Base-by-base conservation (phyloP, 2,329 filamentous ascomycete genomes). In the Rasamsonia emersonii region DNA sequence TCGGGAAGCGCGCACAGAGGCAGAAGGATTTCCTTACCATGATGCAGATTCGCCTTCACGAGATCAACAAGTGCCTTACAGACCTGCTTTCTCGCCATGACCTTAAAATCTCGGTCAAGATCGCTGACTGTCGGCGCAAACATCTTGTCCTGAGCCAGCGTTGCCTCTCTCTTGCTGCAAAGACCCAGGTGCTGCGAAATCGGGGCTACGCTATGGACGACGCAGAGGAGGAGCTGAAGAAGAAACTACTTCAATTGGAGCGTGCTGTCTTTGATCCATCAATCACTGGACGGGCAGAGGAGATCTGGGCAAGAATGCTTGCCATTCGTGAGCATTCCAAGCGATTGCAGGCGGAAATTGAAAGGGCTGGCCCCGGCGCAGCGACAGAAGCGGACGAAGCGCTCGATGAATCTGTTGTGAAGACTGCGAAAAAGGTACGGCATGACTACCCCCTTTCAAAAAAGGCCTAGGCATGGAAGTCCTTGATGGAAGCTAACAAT, bases 261-360 rank as follows among this genome's bases (percentile, higher is more conserved):
- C 67, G 67, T 32, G 63, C 65, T 30, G 71, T 76, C 2, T 71
- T 74, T 31, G 75, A 80, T 45, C 75, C 76, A 1, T 67, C 69
- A 4, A 61, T 79, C 28, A 67, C 65, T 26, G 76, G 73, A 4
- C 60, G 75, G 14, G 71, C 71, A 37, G 76, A 80, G 50, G 75
- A 79, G 53, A 74, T 79, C 35, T 80, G 76, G 76, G 76, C 76
- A 18, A 62, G 76, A 23, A 77, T 80, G 75, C 65, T 77, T 28
- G 68, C 70, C 5, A 67, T 79, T 32, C 61, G 74, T 34, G 74
- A 78, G 47, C 61, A 74, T 33, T 70, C 71, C 28, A 68, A 69
- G 45, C 66, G 70, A 46, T 50, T 80, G 35, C 72, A 78, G 44
- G 59, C 64, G 38, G 75, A 79, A 54, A 68, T 75, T 35, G 73